These are phyloP conservation scores for Pisolithus tinctorius DNA, from an alignment of 768 basidiomycete genomes.

Conservation along the genomic window DNA sequence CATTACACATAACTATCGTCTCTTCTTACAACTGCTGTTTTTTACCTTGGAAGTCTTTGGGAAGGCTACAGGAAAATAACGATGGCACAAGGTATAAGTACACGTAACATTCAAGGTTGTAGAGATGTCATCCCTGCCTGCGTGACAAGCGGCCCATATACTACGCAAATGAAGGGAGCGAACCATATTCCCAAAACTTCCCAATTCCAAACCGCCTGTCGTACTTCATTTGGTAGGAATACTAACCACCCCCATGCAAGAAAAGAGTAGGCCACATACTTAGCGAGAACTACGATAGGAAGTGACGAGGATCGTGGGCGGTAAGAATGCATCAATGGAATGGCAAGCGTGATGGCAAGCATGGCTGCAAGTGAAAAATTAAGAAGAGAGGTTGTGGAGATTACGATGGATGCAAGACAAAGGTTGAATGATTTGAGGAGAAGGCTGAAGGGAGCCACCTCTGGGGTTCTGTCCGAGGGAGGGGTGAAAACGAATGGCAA, in stretches of 20 bases:
- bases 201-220: slow-evolving; percentile 66
- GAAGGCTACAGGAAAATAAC: background rate
- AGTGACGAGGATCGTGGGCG: slow-evolving; percentile 25
- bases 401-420: slow-evolving; percentile 78
- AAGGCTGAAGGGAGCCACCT: slow-evolving; percentile 34
- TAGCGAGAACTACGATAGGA: background rate
- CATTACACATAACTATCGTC: too few species aligned
- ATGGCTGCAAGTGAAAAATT: slow-evolving; percentile 86
- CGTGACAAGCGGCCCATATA: slow-evolving; percentile 67
- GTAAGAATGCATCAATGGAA: slow-evolving; percentile 52
- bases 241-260: slow-evolving; percentile 59
- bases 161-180: slow-evolving; percentile 72
- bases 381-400: slow-evolving; percentile 80
- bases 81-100: background rate
- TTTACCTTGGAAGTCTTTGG: too few species aligned
- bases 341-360: slow-evolving; percentile 56
- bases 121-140: slow-evolving; percentile 61
- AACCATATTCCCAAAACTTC: slow-evolving; percentile 77
- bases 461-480: slow-evolving; percentile 20
- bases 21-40: too few species aligned
- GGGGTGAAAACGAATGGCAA: slow-evolving; percentile 30
- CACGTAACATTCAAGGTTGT: slow-evolving; percentile 20
- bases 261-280: slow-evolving; percentile 33
- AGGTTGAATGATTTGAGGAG: slow-evolving; percentile 71
- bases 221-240: slow-evolving; percentile 36